Evolutionary conservation across 257 asterid species (phyloP), one percentile per base, ranked within the genome.

Genomic region (Cinchona pubescens): DNA sequence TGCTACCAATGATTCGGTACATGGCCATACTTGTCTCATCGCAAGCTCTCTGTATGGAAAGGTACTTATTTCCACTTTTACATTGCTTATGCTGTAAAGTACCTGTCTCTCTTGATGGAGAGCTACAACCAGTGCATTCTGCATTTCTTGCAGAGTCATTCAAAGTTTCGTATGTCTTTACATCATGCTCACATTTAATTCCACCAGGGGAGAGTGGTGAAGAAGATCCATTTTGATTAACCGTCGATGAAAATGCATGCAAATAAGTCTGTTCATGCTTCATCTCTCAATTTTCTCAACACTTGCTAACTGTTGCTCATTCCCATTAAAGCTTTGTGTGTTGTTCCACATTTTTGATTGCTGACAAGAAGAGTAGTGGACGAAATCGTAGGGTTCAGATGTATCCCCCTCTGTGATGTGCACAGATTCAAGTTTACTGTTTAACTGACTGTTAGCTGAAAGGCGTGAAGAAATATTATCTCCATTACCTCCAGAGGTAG

Each of bases 11-110:
- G 75, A 87, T 77, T 65, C 73, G 75, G 78, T 90, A 88, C 67
- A 92, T 91, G 62, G 79, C 79, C 86, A 87, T 85, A 76, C 92
- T 88, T 53, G 96, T 83, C 64, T 61, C 81, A 82, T 95, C 98
- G 85, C 97, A 89, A 81, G 94, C 96, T 85, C 87, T 89, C 85
- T 95, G 98, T 74, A 91, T 77, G 60, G 79, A 82, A 72, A 90
- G 97, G 88, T 94, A 94, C 64, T 74, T 76, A 79, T 89, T 94
- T 46, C 76, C 66, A 16, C 45, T 66, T 67, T 67, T 37, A 69
- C 76, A 81, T 65, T 81, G 83, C 67, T 78, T 71, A 30, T 73
- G 71, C 66, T 71, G 75, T 18, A 48, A 38, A 71, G 32, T 55
- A 65, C 75, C 79, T 0, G 74, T 49, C 69, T 75, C 82, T 67